Evolutionary conservation across 768 basidiomycete species (phyloP), one percentile per base, ranked within the genome.

Genomic region (Leccinellum albellum): DNA sequence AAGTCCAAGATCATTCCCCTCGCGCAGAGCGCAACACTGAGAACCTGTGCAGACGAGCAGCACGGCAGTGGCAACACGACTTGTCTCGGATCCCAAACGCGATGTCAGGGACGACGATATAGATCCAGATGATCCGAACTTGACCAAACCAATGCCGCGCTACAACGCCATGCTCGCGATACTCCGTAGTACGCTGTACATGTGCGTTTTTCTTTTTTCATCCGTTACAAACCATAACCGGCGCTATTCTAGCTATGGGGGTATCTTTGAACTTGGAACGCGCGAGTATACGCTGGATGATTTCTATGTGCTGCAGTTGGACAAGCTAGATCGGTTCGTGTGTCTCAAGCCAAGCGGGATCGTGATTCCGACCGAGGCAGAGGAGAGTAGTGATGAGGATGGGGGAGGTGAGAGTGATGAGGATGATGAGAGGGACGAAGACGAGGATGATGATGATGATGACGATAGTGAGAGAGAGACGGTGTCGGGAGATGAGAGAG

Each of bases 81-180:
- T 44, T 3, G 3, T n/a, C 29, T 5, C 40, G 2, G 53, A 51
- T 23, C 9, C 29, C 20, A 48, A 50, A 13, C 58, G 35, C 33
- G 70, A 73, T 15, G 65, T 24, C 44, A 45, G 13, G 21, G 44
- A 70, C 33, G 80, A 70, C 32, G 80, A 81, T 21, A 51, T 66
- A 10, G 84, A 88, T 60, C 75, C 79, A 1, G 82, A 89, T 53
- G 90, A 92, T 65, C 87, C 90, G 0, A 72, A 75, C 35, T 66
- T 79, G 58, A 85, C 87, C 0, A 73, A 75, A 1, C 94, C 94
- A 0, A 75, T 87, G 17, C 78, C 85, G 1, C 79, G 91, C 8
- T 95, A 94, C 70, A 96, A 95, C 64, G 81, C 91, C 4, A 94
- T 96, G 92, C 76, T 94, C 7, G 85, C 91, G 0, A 85, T 94